Evolutionary conservation across 495 filamentous ascomycete species (phyloP).

Genomic region (Pyrenopolyporus hunteri): DNA sequence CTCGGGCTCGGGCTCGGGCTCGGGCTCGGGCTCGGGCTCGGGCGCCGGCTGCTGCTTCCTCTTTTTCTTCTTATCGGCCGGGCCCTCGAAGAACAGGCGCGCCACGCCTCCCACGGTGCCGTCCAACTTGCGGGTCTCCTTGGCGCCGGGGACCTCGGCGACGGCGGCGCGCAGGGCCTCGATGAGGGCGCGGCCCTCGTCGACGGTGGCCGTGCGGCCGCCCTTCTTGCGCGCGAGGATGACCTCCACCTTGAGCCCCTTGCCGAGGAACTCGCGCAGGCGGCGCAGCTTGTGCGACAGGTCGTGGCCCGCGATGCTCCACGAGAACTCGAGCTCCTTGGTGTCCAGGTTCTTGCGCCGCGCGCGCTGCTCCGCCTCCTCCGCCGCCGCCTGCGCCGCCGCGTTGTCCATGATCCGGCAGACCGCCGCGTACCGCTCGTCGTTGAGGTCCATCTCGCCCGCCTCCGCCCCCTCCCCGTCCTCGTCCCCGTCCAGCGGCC

Average conservation of each 20-base stretch:
- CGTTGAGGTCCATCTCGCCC: not conserved
- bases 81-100: constrained; percentile 48
- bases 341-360: constrained; percentile 29
- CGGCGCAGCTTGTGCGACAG: constrained; percentile 63
- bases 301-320: constrained; percentile 73
- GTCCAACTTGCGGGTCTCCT: constrained; percentile 48
- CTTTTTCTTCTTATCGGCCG: constrained; percentile 20
- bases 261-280: constrained; percentile 65
- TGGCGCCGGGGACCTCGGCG: constrained; percentile 41
- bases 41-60: not conserved
- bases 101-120: constrained; percentile 43
- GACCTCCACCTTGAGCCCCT: constrained; percentile 69
- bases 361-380: not conserved
- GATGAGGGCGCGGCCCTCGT: constrained; percentile 47
- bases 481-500: not conserved
- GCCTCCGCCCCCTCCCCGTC: not conserved
- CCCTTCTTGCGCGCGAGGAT: constrained; percentile 55
- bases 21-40: not conserved
- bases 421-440: constrained; percentile 52
- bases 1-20: too few relatives aligned
- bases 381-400: constrained; percentile 29
- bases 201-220: constrained; percentile 38
- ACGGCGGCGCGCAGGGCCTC: constrained; percentile 40
- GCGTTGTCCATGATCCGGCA: constrained; percentile 69
- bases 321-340: constrained; percentile 85